These are phyloP conservation scores for Alloteropsis semialata DNA, from an alignment of 176 grass and related monocot species.

Conservation along the genomic window DNA sequence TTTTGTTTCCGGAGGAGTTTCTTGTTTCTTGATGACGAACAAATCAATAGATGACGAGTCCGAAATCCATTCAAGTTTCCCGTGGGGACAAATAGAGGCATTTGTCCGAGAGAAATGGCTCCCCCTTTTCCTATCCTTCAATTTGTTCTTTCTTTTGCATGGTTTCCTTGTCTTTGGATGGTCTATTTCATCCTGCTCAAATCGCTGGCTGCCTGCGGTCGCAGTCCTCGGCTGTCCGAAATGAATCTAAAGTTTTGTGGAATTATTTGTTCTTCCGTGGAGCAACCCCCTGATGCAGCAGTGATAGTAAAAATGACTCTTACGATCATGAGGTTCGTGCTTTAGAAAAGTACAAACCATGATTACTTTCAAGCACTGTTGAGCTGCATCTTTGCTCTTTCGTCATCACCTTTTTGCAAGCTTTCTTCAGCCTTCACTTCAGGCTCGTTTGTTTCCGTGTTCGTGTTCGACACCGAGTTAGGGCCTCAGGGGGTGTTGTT, in stretches of 20 bases:
- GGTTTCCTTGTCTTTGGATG: neutral
- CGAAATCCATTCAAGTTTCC: conserved; percentile 31
- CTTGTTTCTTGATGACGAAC: neutral
- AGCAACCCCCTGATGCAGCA: conserved; percentile 37
- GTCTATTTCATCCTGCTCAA: neutral
- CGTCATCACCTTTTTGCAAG: neutral
- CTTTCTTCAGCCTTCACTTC: no score
- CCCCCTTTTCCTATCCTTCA: neutral
- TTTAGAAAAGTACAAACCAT: neutral
- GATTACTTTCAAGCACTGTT: conserved; percentile 65
- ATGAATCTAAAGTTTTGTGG: neutral
- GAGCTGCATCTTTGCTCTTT: conserved; percentile 30
- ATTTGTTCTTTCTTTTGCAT: neutral
- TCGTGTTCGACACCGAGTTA: no score
- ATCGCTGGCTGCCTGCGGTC: no score
- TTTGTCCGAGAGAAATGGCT: conserved; percentile 35
- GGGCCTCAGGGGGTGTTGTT: no score
- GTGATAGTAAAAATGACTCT: conserved; percentile 45
- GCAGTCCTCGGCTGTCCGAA: no score
- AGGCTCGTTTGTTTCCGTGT: neutral
- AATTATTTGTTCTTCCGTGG: neutral
- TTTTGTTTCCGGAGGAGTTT: neutral
- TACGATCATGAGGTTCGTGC: conserved; percentile 26
- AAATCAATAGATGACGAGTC: conserved; percentile 10
- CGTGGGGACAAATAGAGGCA: conserved; percentile 41